Conservation (phyloP, 1,284 basidiomycete species). For the Wallemia mellicola region DNA sequence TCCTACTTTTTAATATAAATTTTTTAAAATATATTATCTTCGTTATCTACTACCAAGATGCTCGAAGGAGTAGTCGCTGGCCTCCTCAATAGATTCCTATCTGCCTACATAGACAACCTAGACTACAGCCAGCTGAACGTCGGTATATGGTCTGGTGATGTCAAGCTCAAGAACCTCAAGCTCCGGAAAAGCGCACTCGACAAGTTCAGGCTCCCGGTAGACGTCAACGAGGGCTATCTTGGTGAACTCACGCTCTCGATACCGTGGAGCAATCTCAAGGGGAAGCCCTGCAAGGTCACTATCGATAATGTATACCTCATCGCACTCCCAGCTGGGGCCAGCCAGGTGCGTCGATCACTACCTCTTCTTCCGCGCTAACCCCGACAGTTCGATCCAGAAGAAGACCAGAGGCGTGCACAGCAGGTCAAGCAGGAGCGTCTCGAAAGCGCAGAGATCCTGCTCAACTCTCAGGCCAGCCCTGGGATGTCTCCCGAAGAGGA, state of each 20-base stretch:
- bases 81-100: conserved; percentile 67
- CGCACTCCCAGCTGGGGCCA: conserved; percentile 50
- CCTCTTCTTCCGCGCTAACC: conserved; percentile 2
- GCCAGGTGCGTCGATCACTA: conserved; percentile 14
- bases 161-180: conserved; percentile 49
- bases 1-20: not conserved
- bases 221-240: conserved; percentile 80
- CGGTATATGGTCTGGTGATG: conserved; percentile 71
- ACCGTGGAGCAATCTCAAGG: conserved; percentile 85
- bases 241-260: conserved; percentile 74
- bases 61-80: not conserved
- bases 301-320: conserved; percentile 89
- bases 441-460: conserved; percentile 60
- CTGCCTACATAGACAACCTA: conserved; percentile 86
- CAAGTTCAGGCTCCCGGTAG: conserved; percentile 82
- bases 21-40: no score
- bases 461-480: conserved; percentile 25
- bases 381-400: conserved; percentile 35
- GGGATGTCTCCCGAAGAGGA: conserved; percentile 29
- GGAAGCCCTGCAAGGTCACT: conserved; percentile 66
- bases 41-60: not conserved
- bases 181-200: conserved; percentile 86
- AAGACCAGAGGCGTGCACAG: conserved; percentile 55
- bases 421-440: conserved; percentile 68
- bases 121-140: conserved; percentile 84